Evolutionary conservation across 768 basidiomycete genomes (phyloP), one percentile per base, ranked within the genome.

Genomic region (Russula compacta): DNA sequence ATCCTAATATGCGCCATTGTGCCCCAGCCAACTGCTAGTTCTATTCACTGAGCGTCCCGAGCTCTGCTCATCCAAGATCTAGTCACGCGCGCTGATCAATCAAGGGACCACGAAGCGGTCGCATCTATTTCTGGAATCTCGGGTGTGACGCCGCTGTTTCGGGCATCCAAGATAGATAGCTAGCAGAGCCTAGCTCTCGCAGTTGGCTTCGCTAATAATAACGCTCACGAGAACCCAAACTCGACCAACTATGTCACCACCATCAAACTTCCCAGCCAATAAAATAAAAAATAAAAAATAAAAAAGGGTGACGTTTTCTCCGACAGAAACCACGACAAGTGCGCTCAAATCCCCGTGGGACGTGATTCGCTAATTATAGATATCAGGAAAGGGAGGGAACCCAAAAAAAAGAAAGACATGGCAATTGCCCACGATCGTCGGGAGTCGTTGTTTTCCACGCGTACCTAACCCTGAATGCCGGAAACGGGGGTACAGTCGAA

Each of bases 51-150:
- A 21, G 17, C 21, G 8, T 47, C 51, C 48, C 24, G 24, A 36
- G 39, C 8, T 4, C 29, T 46, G 8, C 19, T 21, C 36, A 52
- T 44, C 47, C 43, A 12, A 49, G 53, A 57, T 32, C 21, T 14
- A 53, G 14, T 55, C 54, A 51, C 35, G 38, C 36, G 50, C 44
- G 17, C 5, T 24, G 24, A 54, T 63, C 51, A 46, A 63, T 58
- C 51, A 49, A 49, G 32, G 47, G 40, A n/a, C n/a, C 40, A 43
- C 29, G 49, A 53, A 42, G 17, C 32, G 61, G 49, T n/a, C 14
- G 42, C 19, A 51, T 33, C 48, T 21, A 49, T 43, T 32, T 43
- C 17, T 43, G 36, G 44, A 24, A 15, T 47, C 11, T 35, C 46
- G 3, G 17, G 39, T 38, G 35, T 21, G 24, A 43, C 46, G 24